A percentile compares a stretch with the other conserved stretches of the same genome.
These are phyloP conservation scores for Erythrobasidium hasegawianum DNA, from an alignment of 1,284 basidiomycete species.

Conservation along the genomic window DNA sequence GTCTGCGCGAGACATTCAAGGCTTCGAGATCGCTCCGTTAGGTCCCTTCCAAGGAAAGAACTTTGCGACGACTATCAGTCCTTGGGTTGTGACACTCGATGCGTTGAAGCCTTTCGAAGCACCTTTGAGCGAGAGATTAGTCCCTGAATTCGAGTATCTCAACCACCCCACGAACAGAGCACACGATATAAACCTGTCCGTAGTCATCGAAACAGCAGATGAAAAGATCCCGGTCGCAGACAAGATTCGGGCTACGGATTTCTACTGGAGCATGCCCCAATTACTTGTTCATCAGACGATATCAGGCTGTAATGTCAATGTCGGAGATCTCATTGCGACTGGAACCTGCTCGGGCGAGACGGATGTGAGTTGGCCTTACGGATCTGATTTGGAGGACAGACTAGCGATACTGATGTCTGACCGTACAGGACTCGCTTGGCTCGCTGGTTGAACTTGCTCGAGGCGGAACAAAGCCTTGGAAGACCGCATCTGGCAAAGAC, in stretches of 20 bases:
- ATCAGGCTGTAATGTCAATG: slow-evolving; percentile 9
- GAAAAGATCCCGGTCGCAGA: background rate
- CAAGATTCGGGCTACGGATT: slow-evolving; percentile 15
- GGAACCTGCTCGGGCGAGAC: slow-evolving; percentile 20
- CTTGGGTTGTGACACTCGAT: slow-evolving; percentile 41
- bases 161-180: background rate
- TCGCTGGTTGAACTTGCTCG: slow-evolving; percentile 8
- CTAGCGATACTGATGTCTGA: background rate
- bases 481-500: slow-evolving; percentile 3
- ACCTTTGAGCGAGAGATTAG: slow-evolving; percentile 29
- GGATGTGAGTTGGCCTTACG: background rate
- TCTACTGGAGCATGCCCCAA: slow-evolving; percentile 22
- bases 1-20: slow-evolving; percentile 34
- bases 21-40: slow-evolving; percentile 36
- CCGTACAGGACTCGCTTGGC: slow-evolving; percentile 3
- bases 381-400: background rate
- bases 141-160: background rate
- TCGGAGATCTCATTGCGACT: slow-evolving; percentile 27
- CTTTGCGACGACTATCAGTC: slow-evolving; percentile 43
- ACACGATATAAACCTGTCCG: slow-evolving; percentile 11
- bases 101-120: slow-evolving; percentile 41
- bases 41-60: slow-evolving; percentile 42
- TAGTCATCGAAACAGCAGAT: slow-evolving; percentile 8
- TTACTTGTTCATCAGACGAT: slow-evolving; percentile 25
- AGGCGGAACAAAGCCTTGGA: slow-evolving; percentile 17